phyloP scores from a whole-genome alignment of 768 basidiomycete genomes.

The Lyophyllum atratum region DNA sequence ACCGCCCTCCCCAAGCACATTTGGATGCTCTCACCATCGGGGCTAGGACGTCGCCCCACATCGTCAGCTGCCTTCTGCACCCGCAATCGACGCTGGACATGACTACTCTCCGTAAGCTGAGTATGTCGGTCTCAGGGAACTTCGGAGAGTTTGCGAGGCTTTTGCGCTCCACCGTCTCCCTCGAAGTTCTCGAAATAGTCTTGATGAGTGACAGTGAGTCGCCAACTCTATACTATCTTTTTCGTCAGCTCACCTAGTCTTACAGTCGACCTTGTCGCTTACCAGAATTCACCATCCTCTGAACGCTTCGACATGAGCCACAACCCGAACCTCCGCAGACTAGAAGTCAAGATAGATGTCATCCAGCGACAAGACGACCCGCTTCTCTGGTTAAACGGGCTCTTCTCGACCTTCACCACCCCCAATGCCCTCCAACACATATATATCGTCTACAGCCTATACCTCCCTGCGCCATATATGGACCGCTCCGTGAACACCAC shows the following conservation, averaged over 20 bases:
- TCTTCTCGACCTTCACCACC: constrained; percentile 22
- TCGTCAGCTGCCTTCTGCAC: constrained; percentile 25
- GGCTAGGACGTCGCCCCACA: constrained; percentile 24
- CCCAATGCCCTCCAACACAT: constrained; percentile 19
- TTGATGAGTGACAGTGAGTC: constrained; percentile 27
- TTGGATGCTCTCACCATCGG: constrained; percentile 27
- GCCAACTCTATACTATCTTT: background rate
- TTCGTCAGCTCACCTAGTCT: background rate
- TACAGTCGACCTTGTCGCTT: constrained; percentile 20
- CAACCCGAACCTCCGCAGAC: constrained; percentile 20
- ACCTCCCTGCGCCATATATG: constrained; percentile 32
- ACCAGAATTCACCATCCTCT: constrained; percentile 17
- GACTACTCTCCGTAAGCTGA: constrained; percentile 21
- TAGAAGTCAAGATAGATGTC: constrained; percentile 28
- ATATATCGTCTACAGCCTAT: constrained; percentile 25
- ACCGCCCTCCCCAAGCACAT: constrained; percentile 3
- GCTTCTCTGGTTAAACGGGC: constrained; percentile 26
- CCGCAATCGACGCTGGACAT: constrained; percentile 20
- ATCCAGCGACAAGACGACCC: constrained; percentile 29
- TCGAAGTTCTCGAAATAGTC: constrained; percentile 23
- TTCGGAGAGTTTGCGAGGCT: constrained; percentile 27
- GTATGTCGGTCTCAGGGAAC: constrained; percentile 25
- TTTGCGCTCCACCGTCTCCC: constrained; percentile 21
- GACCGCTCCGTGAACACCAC: constrained; percentile 26
- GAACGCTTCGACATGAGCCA: constrained; percentile 25